phyloP scores from a whole-genome alignment of 2,329 filamentous ascomycete species.

The Pseudocercospora crystallina region DNA sequence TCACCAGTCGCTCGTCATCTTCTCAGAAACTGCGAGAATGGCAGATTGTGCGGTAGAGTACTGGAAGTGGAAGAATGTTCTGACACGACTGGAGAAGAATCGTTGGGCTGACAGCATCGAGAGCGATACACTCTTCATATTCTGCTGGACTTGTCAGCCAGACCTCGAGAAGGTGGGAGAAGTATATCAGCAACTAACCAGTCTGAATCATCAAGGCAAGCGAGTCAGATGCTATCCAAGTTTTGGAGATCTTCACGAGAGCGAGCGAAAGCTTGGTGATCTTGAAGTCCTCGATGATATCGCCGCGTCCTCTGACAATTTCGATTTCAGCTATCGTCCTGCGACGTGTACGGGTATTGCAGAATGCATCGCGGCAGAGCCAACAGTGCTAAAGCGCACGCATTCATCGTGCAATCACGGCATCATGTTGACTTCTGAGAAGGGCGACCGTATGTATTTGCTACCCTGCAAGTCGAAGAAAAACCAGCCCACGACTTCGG shows the following conservation, averaged over 20 bases:
- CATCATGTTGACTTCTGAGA: not conserved
- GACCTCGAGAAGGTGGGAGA: not conserved
- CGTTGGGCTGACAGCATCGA: not conserved
- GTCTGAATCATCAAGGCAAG: not conserved
- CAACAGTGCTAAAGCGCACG: slow-evolving; percentile 5
- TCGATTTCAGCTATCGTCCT: slow-evolving; percentile 3
- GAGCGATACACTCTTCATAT: slow-evolving; percentile 1
- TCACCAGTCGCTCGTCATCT: slow-evolving; percentile 4
- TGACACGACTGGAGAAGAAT: not conserved
- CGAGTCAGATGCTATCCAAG: slow-evolving; percentile 7
- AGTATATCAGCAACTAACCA: not conserved
- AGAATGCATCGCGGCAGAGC: not conserved
- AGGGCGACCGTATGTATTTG: not conserved
- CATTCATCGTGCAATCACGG: not conserved
- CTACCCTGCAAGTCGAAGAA: not conserved
- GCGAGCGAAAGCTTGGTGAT: slow-evolving; percentile 12
- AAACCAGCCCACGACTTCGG: too few species aligned
- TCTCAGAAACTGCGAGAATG: slow-evolving; percentile 1
- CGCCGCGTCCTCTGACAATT: not conserved
- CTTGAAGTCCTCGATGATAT: slow-evolving; percentile 6
- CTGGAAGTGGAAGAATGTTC: not conserved
- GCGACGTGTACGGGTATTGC: not conserved
- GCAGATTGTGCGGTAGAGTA: not conserved
- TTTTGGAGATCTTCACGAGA: slow-evolving; percentile 5
- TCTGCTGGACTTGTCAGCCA: slow-evolving; percentile 3